Evolutionary conservation across 2,329 filamentous ascomycete genomes (phyloP).

Genomic region (Colletotrichum nymphaeae): DNA sequence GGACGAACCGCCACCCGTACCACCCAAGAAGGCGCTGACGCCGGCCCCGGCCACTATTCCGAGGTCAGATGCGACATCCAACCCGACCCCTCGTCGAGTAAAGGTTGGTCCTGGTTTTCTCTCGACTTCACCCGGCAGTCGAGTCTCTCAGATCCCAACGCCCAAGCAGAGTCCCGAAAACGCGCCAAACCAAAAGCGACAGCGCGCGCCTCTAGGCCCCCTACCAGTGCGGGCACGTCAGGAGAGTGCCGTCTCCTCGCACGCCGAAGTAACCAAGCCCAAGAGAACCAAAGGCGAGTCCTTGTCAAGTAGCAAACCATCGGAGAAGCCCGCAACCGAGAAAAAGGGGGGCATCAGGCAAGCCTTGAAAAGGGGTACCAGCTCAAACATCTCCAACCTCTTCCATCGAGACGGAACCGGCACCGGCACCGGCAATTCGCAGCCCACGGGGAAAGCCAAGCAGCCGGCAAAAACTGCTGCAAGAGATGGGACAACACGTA

Average conservation of each 20-base stretch:
- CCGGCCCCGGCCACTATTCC: not conserved
- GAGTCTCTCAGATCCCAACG: conserved; percentile 38
- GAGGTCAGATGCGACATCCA: not conserved
- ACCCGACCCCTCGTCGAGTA: conserved; percentile 13
- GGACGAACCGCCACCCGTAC: conserved; percentile 33
- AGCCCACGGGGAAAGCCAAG: conserved; percentile 37
- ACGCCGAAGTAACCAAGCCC: conserved; percentile 40
- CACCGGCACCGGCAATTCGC: conserved; percentile 29
- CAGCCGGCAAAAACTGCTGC: conserved; percentile 35
- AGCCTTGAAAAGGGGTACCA: conserved; percentile 62
- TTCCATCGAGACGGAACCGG: conserved; percentile 59
- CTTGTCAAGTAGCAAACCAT: conserved; percentile 36
- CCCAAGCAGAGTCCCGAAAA: conserved; percentile 45
- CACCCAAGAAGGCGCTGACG: conserved; percentile 34
- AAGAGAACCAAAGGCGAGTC: conserved; percentile 46
- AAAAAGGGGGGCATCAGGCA: conserved; percentile 61
- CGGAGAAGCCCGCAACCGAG: conserved; percentile 45
- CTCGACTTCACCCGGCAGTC: conserved; percentile 11
- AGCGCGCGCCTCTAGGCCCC: conserved; percentile 49
- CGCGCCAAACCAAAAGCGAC: conserved; percentile 60
- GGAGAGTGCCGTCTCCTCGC: conserved; percentile 37
- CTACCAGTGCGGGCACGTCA: conserved; percentile 35
- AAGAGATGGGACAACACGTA: conserved; percentile 1
- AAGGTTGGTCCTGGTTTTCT: conserved; percentile 12
- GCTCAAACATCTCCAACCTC: conserved; percentile 59